phyloP scores from a whole-genome alignment of 208 protist genomes.

The Tritrichomonas foetus region DNA sequence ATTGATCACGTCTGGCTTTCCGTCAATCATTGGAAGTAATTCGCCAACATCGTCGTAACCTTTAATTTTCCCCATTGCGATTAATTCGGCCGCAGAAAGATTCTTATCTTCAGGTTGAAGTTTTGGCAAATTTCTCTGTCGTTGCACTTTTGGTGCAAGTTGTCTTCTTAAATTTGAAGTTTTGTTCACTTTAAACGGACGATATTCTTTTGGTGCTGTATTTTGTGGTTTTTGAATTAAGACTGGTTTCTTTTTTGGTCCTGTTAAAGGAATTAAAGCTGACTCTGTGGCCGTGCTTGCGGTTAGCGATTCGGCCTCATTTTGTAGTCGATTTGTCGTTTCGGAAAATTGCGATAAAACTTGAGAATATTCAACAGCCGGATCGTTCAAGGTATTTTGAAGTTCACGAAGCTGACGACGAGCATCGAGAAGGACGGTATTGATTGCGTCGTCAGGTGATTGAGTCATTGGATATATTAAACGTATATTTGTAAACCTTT shows the following conservation, averaged over 20 bases:
- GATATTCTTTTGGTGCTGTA: background rate
- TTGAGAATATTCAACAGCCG: background rate
- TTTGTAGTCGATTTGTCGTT: background rate
- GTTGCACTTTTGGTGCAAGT: too few relatives aligned
- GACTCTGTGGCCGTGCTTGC: background rate
- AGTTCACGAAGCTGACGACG: background rate
- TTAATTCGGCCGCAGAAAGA: background rate
- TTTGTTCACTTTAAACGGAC: background rate
- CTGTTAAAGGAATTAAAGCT: background rate
- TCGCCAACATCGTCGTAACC: background rate
- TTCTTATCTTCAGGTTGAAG: background rate
- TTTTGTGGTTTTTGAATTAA: background rate
- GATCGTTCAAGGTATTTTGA: background rate
- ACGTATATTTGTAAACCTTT: too few relatives aligned
- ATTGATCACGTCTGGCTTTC: background rate
- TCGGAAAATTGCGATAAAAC: background rate
- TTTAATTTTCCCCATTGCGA: background rate
- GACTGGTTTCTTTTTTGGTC: background rate
- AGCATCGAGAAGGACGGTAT: background rate
- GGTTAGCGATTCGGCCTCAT: background rate
- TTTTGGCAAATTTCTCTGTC: background rate
- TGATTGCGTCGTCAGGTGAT: background rate
- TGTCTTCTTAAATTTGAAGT: background rate
- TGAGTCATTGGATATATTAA: too few relatives aligned
- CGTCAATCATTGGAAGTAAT: background rate